A percentile compares a stretch with the other conserved stretches of the same genome.
phyloP scores from a whole-genome alignment of 257 asterid genomes.

The Hygrophila difformis region DNA sequence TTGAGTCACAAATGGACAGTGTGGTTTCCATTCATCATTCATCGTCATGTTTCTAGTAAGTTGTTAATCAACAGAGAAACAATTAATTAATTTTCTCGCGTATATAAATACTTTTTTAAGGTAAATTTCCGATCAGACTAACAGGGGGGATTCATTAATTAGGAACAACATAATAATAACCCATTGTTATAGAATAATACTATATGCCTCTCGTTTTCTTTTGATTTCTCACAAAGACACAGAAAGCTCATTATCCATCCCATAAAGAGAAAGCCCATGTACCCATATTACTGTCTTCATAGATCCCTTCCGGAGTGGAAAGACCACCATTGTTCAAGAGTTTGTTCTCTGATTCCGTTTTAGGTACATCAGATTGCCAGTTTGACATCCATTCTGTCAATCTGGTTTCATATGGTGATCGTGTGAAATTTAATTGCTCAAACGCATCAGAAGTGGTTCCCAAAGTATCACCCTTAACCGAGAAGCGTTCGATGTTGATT shows the following conservation, averaged over 20 bases:
- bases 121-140: background rate
- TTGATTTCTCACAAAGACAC: background rate
- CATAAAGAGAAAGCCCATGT: constrained; percentile 24
- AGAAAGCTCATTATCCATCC: constrained; percentile 21
- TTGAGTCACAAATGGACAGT: no score
- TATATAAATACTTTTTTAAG: background rate
- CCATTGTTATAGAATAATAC: background rate
- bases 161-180: background rate
- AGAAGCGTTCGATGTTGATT: constrained; percentile 7
- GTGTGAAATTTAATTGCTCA: background rate
- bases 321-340: background rate
- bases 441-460: constrained; percentile 7
- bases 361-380: background rate
- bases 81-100: no score
- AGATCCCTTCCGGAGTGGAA: background rate
- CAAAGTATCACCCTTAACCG: background rate
- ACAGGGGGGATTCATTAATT: background rate
- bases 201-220: background rate
- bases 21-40: no score
- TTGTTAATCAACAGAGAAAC: no score
- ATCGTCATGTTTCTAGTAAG: no score
- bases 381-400: constrained; percentile 26
- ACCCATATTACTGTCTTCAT: constrained; percentile 3
- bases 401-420: constrained; percentile 27
- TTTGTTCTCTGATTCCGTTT: background rate